These are phyloP conservation scores for Penicillium coprophilum DNA, from an alignment of 495 filamentous ascomycete genomes.

Conservation along the genomic window DNA sequence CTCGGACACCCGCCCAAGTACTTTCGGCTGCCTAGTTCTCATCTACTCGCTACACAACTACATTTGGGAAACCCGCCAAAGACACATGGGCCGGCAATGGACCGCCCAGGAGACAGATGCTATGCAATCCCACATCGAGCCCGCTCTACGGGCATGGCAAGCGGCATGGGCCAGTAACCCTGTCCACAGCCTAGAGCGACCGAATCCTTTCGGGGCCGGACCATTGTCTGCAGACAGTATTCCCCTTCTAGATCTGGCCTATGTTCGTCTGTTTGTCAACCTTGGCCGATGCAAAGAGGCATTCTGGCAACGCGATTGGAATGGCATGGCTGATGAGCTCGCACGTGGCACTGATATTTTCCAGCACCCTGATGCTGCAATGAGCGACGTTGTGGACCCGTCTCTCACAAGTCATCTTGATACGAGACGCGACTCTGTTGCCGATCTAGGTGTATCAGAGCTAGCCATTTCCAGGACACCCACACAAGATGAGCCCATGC, in stretches of 20 bases:
- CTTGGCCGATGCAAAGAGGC: conserved; percentile 87
- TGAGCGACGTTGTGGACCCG: conserved; percentile 34
- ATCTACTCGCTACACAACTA: conserved; percentile 98
- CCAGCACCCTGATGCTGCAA: conserved; percentile 62
- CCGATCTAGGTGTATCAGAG: conserved; percentile 42
- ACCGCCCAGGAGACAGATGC: conserved; percentile 88
- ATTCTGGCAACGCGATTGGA: conserved; percentile 93
- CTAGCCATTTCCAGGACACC: conserved; percentile 45
- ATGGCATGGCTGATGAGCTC: conserved; percentile 87
- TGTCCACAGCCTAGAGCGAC: conserved; percentile 81
- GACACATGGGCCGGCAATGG: conserved; percentile 88
- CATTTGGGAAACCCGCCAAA: conserved; percentile 95
- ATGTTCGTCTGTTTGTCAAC: conserved; percentile 91
- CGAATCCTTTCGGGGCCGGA: conserved; percentile 84
- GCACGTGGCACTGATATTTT: conserved; percentile 75
- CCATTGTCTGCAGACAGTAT: conserved; percentile 93
- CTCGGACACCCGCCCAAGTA: conserved; percentile 78
- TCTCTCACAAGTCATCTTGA: conserved; percentile 30
- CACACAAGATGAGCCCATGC: conserved; percentile 41
- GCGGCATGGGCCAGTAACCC: conserved; percentile 88
- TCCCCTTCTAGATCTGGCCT: conserved; percentile 90
- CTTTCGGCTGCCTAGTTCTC: conserved; percentile 88
- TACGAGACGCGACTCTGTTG: conserved; percentile 39
- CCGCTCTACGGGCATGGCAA: conserved; percentile 92
- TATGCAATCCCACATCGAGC: conserved; percentile 96